Evolutionary conservation across 176 grass and related monocot species (phyloP), one percentile per base, ranked within the genome.

Genomic region (Zoysia japonica): DNA sequence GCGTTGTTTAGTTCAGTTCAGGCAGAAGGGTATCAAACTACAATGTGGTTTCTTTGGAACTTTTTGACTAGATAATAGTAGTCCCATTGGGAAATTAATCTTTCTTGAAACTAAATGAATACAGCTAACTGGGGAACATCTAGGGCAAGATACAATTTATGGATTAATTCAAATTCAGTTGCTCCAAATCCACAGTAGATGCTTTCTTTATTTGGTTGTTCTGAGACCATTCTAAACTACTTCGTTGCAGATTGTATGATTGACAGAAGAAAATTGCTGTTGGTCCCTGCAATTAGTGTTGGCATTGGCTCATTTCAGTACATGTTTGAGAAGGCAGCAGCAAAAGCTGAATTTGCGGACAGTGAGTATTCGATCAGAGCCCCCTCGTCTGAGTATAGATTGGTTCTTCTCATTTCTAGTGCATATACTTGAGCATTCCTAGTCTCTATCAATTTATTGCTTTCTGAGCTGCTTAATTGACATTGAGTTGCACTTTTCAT

Each of bases 281-380:
- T 91, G 72, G 17, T 94, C 78, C 87, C 88, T 75, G 74, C 81
- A 40, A 80, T 90, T 79, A 91, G 84, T 55, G 81, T 86, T 28
- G 62, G 74, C 17, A 20, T 86, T 71, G 82, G 74, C 41, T 82
- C 81, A 68, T 83, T 87, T 14, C 78, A 92, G 54, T 74, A 89
- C 66, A 61, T 44, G 65, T 20, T 87, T 50, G 83, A 78, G 70
- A 74, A 77, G 36, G 83, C 71, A 78, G 60, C 46, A 5, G 91
- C 90, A 36, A 83, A 76, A 80, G 92, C 95, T 77, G 81, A 87
- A 73, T 98, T 83, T 89, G 82, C 92, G 76, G 95, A 98, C 79
- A 90, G 95, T 94, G 72, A 92, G 92, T 94, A 16, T 49, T 75
- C 75, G 13, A 2, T 87, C n/a, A 37, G 1, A 45, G 12, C 35